Percentiles rank a stretch among this genome's conserved stretches.
phyloP scores from a whole-genome alignment of 306 rosid species.

The Quercus bicolor region DNA sequence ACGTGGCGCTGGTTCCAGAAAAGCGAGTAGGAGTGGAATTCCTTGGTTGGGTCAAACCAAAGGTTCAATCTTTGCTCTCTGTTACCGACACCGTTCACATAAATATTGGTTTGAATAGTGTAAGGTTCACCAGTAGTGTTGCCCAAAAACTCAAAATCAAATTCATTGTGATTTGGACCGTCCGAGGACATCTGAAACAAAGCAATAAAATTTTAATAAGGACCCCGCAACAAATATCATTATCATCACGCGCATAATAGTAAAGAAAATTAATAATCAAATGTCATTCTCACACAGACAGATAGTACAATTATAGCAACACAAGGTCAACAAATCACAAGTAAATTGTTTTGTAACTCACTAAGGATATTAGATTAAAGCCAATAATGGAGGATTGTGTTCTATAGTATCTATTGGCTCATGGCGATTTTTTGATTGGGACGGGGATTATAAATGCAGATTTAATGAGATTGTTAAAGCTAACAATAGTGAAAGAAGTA shows the following conservation, averaged over 20 bases:
- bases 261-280: not conserved
- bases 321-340: not conserved
- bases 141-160: slow-evolving; percentile 92
- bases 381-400: not conserved
- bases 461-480: slow-evolving; percentile 9
- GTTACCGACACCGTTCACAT: slow-evolving; percentile 86
- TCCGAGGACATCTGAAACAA: slow-evolving; percentile 82
- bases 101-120: slow-evolving; percentile 77
- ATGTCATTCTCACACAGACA: slow-evolving; percentile 14
- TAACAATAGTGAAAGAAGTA: slow-evolving; percentile 13
- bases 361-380: not conserved
- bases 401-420: not conserved
- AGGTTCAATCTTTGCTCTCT: slow-evolving; percentile 90
- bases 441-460: slow-evolving; percentile 29
- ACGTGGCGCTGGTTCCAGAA: slow-evolving; percentile 96
- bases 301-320: not conserved
- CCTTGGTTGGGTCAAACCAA: slow-evolving; percentile 85
- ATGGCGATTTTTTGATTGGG: not conserved
- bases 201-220: not conserved
- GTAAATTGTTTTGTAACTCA: not conserved
- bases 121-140: slow-evolving; percentile 91
- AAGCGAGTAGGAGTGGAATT: slow-evolving; percentile 73
- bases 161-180: slow-evolving; percentile 78
- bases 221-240: not conserved
- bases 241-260: not conserved